phyloP scores from a whole-genome alignment of 768 basidiomycete species.

The Mycena rosella region DNA sequence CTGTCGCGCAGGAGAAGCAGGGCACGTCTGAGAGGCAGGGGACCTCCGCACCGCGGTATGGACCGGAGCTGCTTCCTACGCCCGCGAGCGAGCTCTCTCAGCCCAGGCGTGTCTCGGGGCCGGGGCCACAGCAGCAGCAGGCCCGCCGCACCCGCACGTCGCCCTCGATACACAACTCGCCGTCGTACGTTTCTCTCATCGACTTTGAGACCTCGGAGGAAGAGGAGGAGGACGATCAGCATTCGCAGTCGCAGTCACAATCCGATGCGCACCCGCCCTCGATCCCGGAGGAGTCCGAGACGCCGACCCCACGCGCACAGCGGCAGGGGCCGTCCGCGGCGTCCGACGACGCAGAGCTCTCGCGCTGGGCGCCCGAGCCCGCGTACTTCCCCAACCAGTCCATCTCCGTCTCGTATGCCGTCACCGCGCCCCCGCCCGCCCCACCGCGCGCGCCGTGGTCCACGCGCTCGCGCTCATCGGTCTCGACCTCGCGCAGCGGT shows the following conservation, averaged over 20 bases:
- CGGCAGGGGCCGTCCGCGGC: neutral
- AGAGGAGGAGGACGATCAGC: conserved; percentile 23
- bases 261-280: neutral
- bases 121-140: conserved; percentile 16
- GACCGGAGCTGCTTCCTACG: conserved; percentile 5
- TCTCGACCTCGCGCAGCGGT: conserved; percentile 20
- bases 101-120: conserved; percentile 17
- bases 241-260: neutral
- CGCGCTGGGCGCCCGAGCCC: conserved; percentile 33
- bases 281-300: conserved; percentile 18
- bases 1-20: neutral
- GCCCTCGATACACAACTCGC: conserved; percentile 21
- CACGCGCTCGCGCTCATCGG: conserved; percentile 16
- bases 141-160: conserved; percentile 23
- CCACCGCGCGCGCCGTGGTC: conserved; percentile 6
- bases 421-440: neutral
- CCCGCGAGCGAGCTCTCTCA: neutral
- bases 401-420: conserved; percentile 15
- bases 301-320: neutral
- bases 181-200: conserved; percentile 28
- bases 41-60: neutral
- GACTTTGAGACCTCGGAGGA: conserved; percentile 32
- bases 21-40: no score
- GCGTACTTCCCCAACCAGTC: conserved; percentile 14
- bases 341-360: conserved; percentile 18